Base-by-base conservation (phyloP, 2,329 filamentous ascomycete species). In the Xylaria digitata region DNA sequence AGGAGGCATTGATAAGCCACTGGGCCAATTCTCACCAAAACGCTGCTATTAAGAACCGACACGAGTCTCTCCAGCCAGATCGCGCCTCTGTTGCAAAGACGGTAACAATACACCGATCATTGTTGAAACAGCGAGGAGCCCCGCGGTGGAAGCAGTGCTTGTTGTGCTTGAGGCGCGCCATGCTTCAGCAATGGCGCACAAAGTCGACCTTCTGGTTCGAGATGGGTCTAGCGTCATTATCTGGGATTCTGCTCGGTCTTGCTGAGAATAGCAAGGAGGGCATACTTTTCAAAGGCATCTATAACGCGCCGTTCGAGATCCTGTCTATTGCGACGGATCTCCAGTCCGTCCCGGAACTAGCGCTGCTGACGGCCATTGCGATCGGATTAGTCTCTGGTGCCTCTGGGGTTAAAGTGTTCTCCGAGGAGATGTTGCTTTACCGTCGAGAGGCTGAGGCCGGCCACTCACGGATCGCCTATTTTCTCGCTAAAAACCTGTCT, bases 121-220 rank as follows among this genome's bases (percentile, higher is more conserved):
- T 85, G 0, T 80, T 88, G 69, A 81, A 81, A 70, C 80, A 80
- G 37, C 81, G 86, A 3, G 85, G 85, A 37, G 84, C 86, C 0
- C 78, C 80, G 0, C 82, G 81, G 70, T 69, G 77, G 43, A 81
- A 81, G 54, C 87, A 89, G 77, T 76, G 81, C 0, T 85, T 81
- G 78, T 83, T 87, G 23, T 88, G 85, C 70, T 79, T 87, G 45
- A 71, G 75, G 2, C 82, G 87, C 2, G 81, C 86, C 5, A 80
- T 87, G 69, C 78, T 85, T 3, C 87, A 89, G 75, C 87, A 89
- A 75, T 84, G 84, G 69, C 85, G 87, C 32, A 78, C 80, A 40
- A 81, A 82, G 59, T 80, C 82, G 0, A 80, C 82, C 1, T 83
- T 88, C 74, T 82, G 81, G 73, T 85, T 86, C 63, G 86, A 89